Conservation (phyloP, 2,329 filamentous ascomycete genomes). For the Dactylellina leptospora region DNA sequence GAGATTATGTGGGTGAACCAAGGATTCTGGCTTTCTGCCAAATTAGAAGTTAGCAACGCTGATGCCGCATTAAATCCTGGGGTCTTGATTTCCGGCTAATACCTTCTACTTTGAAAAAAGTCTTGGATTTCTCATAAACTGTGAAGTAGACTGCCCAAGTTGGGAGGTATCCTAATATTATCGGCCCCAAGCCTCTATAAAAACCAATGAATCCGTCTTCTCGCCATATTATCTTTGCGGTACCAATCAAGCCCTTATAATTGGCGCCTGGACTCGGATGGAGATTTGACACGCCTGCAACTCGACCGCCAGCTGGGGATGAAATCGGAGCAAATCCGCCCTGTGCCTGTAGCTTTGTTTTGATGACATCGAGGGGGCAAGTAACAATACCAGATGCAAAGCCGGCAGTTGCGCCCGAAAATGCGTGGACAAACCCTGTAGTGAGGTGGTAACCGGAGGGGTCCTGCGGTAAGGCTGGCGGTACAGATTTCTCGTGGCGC, state of each 20-base stretch:
- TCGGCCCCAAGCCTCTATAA: constrained; percentile 92
- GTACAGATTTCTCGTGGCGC: not conserved
- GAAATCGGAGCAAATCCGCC: constrained; percentile 71
- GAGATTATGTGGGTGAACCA: constrained; percentile 63
- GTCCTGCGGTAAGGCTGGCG: constrained; percentile 25
- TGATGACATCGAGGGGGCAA: constrained; percentile 97
- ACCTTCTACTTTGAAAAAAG: constrained; percentile 64
- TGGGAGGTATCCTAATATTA: constrained; percentile 92
- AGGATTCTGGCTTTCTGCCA: constrained; percentile 53
- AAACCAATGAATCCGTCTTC: constrained; percentile 89
- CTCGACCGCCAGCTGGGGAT: constrained; percentile 52
- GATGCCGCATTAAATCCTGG: not conserved
- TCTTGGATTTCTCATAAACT: constrained; percentile 90
- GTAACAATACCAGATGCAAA: constrained; percentile 94
- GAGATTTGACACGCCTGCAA: constrained; percentile 41
- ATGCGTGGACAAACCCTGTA: constrained; percentile 74
- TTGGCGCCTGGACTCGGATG: constrained; percentile 64
- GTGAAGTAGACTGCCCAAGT: constrained; percentile 99
- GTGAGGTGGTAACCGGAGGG: constrained; percentile 62
- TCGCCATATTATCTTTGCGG: constrained; percentile 81
- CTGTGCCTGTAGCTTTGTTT: constrained; percentile 96
- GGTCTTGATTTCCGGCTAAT: not conserved
- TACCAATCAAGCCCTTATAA: constrained; percentile 88
- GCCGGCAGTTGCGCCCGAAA: constrained; percentile 86
- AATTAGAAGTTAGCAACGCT: constrained; percentile 5